Evolutionary conservation across 176 grass and related monocot genomes (phyloP).

Genomic region (Aechmea fasciata): DNA sequence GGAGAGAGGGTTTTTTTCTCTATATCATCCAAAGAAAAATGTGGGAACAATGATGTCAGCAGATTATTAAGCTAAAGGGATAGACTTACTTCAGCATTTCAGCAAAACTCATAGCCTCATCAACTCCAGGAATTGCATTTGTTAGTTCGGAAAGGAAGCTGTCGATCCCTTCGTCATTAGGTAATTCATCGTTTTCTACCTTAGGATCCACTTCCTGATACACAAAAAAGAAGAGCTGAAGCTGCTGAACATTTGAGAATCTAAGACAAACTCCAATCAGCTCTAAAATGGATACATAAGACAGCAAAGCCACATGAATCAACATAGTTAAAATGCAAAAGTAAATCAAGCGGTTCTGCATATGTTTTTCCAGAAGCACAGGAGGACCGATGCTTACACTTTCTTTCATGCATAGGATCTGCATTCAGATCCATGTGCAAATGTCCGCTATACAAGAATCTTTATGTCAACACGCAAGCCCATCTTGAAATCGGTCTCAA

Average conservation of each 20-base stretch:
- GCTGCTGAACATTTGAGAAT: conserved; percentile 1
- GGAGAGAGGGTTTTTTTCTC: too few relatives aligned
- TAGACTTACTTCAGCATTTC: conserved; percentile 92
- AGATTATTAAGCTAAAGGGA: neutral
- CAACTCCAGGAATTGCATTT: conserved; percentile 98
- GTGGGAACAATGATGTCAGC: neutral
- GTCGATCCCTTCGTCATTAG: conserved; percentile 74
- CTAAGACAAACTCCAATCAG: conserved; percentile 2
- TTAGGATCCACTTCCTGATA: conserved; percentile 92
- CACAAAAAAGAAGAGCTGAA: conserved; percentile 9
- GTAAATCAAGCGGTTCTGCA: neutral
- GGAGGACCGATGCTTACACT: too few relatives aligned
- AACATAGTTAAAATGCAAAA: too few relatives aligned
- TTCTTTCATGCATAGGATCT: too few relatives aligned
- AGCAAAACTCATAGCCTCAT: conserved; percentile 99
- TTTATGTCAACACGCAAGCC: too few relatives aligned
- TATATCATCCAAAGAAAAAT: neutral
- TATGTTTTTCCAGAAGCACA: too few relatives aligned
- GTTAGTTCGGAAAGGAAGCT: conserved; percentile 92
- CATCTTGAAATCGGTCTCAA: too few relatives aligned
- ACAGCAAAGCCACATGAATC: too few relatives aligned
- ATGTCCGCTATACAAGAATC: too few relatives aligned
- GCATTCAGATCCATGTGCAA: too few relatives aligned
- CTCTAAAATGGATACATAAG: neutral
- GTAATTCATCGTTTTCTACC: conserved; percentile 86